phyloP scores from a whole-genome alignment of 345 rosid genomes.

The Erysimum cheiranthoides region DNA sequence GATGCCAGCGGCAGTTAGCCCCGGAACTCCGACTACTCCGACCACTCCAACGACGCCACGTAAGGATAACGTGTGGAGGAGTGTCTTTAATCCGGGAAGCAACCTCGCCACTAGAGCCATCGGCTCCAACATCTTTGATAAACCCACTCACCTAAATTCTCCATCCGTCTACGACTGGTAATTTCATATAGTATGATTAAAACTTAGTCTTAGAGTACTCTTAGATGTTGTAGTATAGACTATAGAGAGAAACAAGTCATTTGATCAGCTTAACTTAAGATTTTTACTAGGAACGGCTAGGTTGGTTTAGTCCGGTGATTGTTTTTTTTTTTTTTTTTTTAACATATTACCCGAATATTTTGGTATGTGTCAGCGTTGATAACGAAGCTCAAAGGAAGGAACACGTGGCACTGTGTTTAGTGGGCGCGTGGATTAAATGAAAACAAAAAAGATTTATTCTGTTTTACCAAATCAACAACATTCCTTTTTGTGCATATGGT shows the following conservation, averaged over 20 bases:
- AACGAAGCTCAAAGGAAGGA: slow-evolving; percentile 55
- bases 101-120: slow-evolving; percentile 78
- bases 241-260: neutral
- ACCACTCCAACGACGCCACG: slow-evolving; percentile 73
- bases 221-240: neutral
- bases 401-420: slow-evolving; percentile 58
- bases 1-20: slow-evolving; percentile 58
- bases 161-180: slow-evolving; percentile 98
- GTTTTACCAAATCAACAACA: slow-evolving; percentile 34
- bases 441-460: slow-evolving; percentile 5
- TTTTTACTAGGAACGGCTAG: slow-evolving; percentile 12
- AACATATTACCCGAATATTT: neutral
- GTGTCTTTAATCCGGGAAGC: slow-evolving; percentile 95
- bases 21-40: slow-evolving; percentile 70
- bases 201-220: neutral
- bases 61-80: slow-evolving; percentile 96
- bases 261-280: slow-evolving; percentile 9
- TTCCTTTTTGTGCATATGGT: slow-evolving; percentile 41
- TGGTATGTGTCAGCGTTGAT: slow-evolving; percentile 51
- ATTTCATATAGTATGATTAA: neutral
- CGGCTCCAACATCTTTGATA: slow-evolving; percentile 78
- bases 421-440: slow-evolving; percentile 61
- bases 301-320: slow-evolving; percentile 14
- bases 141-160: slow-evolving; percentile 77
- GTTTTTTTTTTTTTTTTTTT: neutral